Base-by-base conservation (phyloP, 768 basidiomycete species). In the Cantharellus cinnabarinus region DNA sequence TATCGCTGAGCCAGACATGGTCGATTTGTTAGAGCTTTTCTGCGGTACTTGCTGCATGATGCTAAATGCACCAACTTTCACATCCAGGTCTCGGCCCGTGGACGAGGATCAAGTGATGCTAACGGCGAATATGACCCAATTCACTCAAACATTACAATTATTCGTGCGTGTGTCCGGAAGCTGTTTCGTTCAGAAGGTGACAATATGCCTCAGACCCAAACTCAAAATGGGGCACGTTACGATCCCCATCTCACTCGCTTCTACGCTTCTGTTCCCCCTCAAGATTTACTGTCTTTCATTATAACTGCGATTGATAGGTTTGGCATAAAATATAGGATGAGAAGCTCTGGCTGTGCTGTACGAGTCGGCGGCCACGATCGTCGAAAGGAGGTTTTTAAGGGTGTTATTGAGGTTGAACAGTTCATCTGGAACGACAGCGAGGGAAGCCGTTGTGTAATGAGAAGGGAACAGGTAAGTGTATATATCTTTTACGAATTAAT, bases 241-340 rank as follows among this genome's bases (percentile, higher is more conserved):
- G 81, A 74, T 1, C 83, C 86, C 0, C 77, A 81, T 60, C 75
- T 89, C 15, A 89, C 89, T 0, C 81, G 88, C 0, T 90, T 91
- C 74, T 90, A 88, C 68, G 76, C 82, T 0, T 68, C 75, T 0
- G 67, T 82, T 2, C 72, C 73, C 0, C 83, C 84, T 0, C 68
- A 70, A 0, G 69, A 76, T 2, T 71, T 88, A 50, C 65, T 81
- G 44, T 64, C 69, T 3, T 72, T 81, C 58, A 69, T 89, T 56
- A 72, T 77, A 58, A 76, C 88, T 5, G 71, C 74, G 42, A 63
- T 57, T 0, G 64, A 78, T 0, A 72, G 71, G 4, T 53, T 77
- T 80, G 29, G 76, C 77, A 65, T 73, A 34, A 53, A 58, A 58
- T 57, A 52, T 50, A 44, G 42, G 50, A 55, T 53, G 41, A 56